Conservation (phyloP, 106 monocot genomes). For the Cymbidium sinense region DNA sequence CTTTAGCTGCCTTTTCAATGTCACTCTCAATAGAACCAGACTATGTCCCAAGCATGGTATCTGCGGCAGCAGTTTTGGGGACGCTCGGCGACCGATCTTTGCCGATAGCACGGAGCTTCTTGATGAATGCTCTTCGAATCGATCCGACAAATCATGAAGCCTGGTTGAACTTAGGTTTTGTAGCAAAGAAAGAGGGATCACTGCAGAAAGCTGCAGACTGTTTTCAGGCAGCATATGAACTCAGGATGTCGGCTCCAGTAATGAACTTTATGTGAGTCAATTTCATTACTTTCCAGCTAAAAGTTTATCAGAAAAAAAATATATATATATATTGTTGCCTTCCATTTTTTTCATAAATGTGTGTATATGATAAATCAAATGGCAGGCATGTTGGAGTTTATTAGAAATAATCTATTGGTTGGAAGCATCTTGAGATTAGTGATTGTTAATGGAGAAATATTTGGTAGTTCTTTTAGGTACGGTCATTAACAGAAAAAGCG, state of each 20-base stretch:
- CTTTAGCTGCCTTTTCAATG: constrained; percentile 34
- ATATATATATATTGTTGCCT: no score
- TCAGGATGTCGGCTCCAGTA: constrained; percentile 51
- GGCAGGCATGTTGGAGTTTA: not conserved
- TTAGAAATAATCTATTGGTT: no score
- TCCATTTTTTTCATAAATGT: constrained; percentile 1
- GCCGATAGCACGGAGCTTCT: constrained; percentile 56
- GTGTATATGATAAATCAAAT: constrained; percentile 2
- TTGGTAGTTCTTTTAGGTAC: no score
- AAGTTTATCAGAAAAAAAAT: not conserved
- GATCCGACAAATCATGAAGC: constrained; percentile 65
- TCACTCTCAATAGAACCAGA: constrained; percentile 66
- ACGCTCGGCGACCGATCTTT: constrained; percentile 29
- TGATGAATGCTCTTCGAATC: constrained; percentile 60
- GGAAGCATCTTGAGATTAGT: no score
- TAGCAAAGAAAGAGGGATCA: constrained; percentile 51
- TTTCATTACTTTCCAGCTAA: not conserved
- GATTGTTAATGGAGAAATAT: no score
- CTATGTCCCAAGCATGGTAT: constrained; percentile 69
- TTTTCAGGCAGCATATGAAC: constrained; percentile 78
- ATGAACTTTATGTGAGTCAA: constrained; percentile 27
- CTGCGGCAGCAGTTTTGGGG: constrained; percentile 37
- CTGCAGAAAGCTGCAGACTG: constrained; percentile 68
- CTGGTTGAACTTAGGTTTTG: constrained; percentile 61
- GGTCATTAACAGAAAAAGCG: no score